Evolutionary conservation across 1,284 basidiomycete species (phyloP).

Genomic region (Golubevia sp.): DNA sequence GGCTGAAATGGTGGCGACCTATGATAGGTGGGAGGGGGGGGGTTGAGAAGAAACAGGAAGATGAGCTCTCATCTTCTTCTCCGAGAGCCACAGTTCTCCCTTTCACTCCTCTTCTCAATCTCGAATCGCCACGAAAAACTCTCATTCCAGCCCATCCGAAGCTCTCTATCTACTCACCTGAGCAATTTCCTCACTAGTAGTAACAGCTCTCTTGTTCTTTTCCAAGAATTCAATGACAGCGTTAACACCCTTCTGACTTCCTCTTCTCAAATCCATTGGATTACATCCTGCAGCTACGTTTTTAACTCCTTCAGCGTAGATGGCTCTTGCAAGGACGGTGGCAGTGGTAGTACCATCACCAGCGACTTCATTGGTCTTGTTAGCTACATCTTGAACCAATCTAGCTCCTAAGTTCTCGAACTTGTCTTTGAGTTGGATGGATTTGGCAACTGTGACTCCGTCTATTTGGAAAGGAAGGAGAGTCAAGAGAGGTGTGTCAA

Average conservation of each 20-base stretch:
- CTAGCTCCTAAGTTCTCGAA: slow-evolving; percentile 98
- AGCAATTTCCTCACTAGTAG: slow-evolving; percentile 95
- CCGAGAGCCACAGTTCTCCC: not conserved
- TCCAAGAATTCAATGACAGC: slow-evolving; percentile 91
- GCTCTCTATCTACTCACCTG: slow-evolving; percentile 64
- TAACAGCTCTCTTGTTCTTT: slow-evolving; percentile 87
- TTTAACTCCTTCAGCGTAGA: slow-evolving; percentile 98
- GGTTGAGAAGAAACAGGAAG: not conserved
- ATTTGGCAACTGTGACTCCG: slow-evolving; percentile 96
- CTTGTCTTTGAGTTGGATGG: slow-evolving; percentile 93
- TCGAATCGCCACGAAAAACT: too few relatives aligned
- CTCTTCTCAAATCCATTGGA: slow-evolving; percentile 97
- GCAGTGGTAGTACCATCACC: slow-evolving; percentile 98
- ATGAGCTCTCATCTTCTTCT: not conserved
- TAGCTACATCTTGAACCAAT: slow-evolving; percentile 93
- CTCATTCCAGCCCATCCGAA: too few relatives aligned
- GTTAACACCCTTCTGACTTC: slow-evolving; percentile 93
- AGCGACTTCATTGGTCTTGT: slow-evolving; percentile 95
- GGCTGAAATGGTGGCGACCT: slow-evolving; percentile 95
- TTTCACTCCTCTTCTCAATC: too few relatives aligned
- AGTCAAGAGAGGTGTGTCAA: slow-evolving; percentile 3
- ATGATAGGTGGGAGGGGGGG: not conserved
- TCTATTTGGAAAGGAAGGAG: slow-evolving; percentile 64
- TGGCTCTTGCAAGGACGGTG: slow-evolving; percentile 92
- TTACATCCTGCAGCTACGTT: slow-evolving; percentile 99